phyloP scores from a whole-genome alignment of 805 yeast genomes.

The Metschnikowia continentalis region DNA sequence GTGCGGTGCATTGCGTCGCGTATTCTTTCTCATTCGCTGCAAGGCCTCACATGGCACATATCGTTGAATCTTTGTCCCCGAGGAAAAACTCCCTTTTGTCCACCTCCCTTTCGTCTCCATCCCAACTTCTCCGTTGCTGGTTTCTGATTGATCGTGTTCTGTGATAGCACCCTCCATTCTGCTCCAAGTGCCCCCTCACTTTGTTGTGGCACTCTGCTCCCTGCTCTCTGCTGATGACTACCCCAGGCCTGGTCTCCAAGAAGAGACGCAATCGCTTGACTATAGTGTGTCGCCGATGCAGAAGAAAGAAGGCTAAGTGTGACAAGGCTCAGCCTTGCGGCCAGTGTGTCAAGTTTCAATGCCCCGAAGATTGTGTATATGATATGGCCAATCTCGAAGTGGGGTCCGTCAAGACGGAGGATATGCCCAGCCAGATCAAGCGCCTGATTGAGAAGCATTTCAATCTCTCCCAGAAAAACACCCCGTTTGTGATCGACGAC shows the following conservation, averaged over 20 bases:
- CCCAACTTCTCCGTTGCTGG: neutral
- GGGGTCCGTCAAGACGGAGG: neutral
- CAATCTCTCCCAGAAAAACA: neutral
- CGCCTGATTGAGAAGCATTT: slow-evolving; percentile 1
- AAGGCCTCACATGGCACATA: neutral
- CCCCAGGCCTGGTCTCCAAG: slow-evolving; percentile 2
- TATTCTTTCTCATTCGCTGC: slow-evolving; percentile 1
- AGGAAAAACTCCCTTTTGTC: neutral
- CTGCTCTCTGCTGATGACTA: neutral
- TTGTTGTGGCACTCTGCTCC: neutral
- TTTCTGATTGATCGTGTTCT: too few species aligned
- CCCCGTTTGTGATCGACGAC: neutral
- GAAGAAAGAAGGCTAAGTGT: slow-evolving; percentile 15
- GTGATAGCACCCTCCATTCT: too few species aligned
- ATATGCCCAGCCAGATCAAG: neutral
- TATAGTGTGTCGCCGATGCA: slow-evolving; percentile 17
- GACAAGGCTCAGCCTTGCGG: slow-evolving; percentile 13
- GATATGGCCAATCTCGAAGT: slow-evolving; percentile 4
- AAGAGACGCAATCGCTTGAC: slow-evolving; percentile 13
- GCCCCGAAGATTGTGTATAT: slow-evolving; percentile 13
- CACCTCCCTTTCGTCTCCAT: neutral
- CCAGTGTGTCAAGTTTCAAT: slow-evolving; percentile 12
- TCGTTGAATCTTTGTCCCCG: neutral
- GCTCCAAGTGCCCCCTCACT: too few species aligned
- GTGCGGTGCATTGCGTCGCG: slow-evolving; percentile 3